Conservation (phyloP, 148 eudicot genomes). For the Amaranthus palmeri region DNA sequence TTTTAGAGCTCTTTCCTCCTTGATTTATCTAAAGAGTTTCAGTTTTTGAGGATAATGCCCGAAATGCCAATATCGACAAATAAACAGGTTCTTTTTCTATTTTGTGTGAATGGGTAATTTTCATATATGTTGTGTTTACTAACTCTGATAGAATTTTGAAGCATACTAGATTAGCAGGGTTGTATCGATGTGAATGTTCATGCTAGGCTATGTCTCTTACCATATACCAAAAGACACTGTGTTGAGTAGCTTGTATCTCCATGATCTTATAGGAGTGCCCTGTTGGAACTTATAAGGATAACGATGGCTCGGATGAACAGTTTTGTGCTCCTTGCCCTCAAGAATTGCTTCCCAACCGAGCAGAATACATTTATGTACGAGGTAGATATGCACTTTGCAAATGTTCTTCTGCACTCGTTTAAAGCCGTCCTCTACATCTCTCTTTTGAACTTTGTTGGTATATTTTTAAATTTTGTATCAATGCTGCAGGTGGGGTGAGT, state of each 20-base stretch:
- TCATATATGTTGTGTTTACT: no score
- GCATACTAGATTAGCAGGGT: neutral
- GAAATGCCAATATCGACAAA: no score
- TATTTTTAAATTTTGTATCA: slow-evolving; percentile 10
- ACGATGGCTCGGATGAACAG: slow-evolving; percentile 58
- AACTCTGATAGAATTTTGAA: neutral
- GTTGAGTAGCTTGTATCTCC: slow-evolving; percentile 1
- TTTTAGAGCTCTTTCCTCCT: neutral
- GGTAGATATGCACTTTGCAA: slow-evolving; percentile 35
- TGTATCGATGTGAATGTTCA: neutral
- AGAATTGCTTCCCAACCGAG: slow-evolving; percentile 66
- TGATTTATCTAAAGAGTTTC: neutral
- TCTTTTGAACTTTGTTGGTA: neutral
- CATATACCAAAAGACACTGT: neutral
- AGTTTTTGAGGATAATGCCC: neutral
- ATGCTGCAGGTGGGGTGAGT: slow-evolving; percentile 62
- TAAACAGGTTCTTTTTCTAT: neutral
- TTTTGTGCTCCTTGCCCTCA: slow-evolving; percentile 63
- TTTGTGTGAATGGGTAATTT: neutral
- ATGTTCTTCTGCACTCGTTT: neutral
- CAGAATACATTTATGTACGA: slow-evolving; percentile 57
- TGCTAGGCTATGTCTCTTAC: neutral
- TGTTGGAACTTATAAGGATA: slow-evolving; percentile 70
- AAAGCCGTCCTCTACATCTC: neutral
- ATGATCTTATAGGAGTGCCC: slow-evolving; percentile 65